phyloP scores from a whole-genome alignment of 345 rosid genomes.

The Kandelia obovata region DNA sequence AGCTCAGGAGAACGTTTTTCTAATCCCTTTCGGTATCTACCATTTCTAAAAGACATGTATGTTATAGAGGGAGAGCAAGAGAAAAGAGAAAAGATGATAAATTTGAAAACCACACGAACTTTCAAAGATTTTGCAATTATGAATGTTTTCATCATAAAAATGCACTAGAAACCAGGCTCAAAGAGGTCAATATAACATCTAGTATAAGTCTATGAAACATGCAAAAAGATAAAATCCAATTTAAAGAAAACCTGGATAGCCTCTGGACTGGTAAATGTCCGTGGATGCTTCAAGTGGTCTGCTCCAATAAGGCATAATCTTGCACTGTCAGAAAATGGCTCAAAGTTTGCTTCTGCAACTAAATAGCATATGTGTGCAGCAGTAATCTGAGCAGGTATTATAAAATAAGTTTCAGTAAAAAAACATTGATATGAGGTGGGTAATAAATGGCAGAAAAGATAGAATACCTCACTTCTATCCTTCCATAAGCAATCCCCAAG shows the following conservation, averaged over 20 bases:
- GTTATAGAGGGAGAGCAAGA: too few relatives aligned
- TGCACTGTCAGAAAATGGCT: constrained; percentile 71
- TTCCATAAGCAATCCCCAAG: constrained; percentile 98
- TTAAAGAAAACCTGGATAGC: constrained; percentile 65
- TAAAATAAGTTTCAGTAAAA: constrained; percentile 26
- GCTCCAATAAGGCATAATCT: constrained; percentile 79
- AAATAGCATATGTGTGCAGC: constrained; percentile 84
- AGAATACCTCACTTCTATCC: constrained; percentile 88
- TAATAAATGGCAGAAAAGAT: constrained; percentile 18
- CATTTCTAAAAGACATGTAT: too few relatives aligned
- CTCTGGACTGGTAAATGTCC: constrained; percentile 74
- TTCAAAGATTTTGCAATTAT: too few relatives aligned
- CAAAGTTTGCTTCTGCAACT: constrained; percentile 80
- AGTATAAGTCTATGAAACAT: not conserved
- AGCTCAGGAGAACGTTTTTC: constrained; percentile 10
- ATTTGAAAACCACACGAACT: too few relatives aligned
- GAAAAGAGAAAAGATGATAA: too few relatives aligned
- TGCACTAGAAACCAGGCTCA: not conserved
- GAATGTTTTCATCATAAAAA: too few relatives aligned
- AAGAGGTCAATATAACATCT: not conserved
- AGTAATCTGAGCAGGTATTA: constrained; percentile 44
- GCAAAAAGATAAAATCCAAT: not conserved
- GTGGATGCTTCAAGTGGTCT: constrained; percentile 80
- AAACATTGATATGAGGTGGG: constrained; percentile 6
- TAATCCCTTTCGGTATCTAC: not conserved